These are phyloP conservation scores for Xylaria sp. DNA, from an alignment of 2,329 filamentous ascomycete species.

Conservation along the genomic window DNA sequence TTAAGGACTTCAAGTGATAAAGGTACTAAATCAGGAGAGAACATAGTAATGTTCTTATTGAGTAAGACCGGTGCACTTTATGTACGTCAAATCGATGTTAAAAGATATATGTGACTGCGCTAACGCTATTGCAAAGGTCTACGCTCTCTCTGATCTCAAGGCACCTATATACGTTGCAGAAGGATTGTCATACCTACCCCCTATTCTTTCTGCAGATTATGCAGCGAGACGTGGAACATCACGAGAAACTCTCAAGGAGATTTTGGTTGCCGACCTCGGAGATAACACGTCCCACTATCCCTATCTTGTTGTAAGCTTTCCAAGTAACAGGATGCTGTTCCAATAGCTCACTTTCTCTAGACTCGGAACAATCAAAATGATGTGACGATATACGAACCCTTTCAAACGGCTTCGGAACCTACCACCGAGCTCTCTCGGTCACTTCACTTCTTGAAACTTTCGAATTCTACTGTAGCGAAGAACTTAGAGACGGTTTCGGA, in stretches of 20 bases:
- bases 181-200: constrained; percentile 80
- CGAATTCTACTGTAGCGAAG: constrained; percentile 75
- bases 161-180: constrained; percentile 79
- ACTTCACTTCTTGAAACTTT: constrained; percentile 80
- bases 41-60: constrained; percentile 80
- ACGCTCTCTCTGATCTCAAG: constrained; percentile 77
- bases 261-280: constrained; percentile 86
- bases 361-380: constrained; percentile 84
- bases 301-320: constrained; percentile 78
- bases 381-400: constrained; percentile 87
- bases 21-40: constrained; percentile 55
- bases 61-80: constrained; percentile 78
- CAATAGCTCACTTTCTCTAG: constrained; percentile 55
- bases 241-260: constrained; percentile 80
- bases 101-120: neutral
- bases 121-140: constrained; percentile 66
- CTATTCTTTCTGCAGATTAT: constrained; percentile 78
- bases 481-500: constrained; percentile 61
- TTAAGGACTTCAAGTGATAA: constrained; percentile 55
- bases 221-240: constrained; percentile 75
- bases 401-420: constrained; percentile 61
- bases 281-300: constrained; percentile 76
- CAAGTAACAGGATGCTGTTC: neutral
- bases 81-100: constrained; percentile 61
- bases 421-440: constrained; percentile 62